Evolutionary conservation across 2,329 filamentous ascomycete species (phyloP).

Genomic region (Lecanicillium sp.): DNA sequence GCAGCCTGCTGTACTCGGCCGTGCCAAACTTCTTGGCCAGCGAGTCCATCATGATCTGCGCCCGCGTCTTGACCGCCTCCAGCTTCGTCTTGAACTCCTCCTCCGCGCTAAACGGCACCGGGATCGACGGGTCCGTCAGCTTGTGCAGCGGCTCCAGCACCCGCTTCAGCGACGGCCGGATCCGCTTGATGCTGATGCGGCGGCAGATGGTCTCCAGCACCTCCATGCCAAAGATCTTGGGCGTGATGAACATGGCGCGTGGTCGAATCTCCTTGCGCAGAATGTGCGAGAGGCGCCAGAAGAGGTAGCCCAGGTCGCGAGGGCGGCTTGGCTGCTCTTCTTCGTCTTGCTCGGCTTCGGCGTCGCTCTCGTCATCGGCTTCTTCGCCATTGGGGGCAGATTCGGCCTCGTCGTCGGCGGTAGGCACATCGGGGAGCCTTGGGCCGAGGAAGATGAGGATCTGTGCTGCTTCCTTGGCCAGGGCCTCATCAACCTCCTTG

Average conservation of each 20-base stretch:
- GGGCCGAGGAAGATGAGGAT: conserved; percentile 76
- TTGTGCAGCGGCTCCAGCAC: conserved; percentile 62
- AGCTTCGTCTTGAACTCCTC: conserved; percentile 61
- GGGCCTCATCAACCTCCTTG: conserved; percentile 57
- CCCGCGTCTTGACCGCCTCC: conserved; percentile 62
- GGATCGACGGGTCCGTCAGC: conserved; percentile 72
- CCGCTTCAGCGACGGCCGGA: conserved; percentile 55
- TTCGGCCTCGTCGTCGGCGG: conserved; percentile 44
- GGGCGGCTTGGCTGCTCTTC: conserved; percentile 25
- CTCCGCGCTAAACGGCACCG: conserved; percentile 63
- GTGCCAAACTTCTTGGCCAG: conserved; percentile 81
- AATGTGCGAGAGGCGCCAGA: conserved; percentile 70
- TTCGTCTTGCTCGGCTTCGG: conserved; percentile 37
- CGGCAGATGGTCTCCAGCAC: conserved; percentile 64
- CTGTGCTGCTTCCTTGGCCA: conserved; percentile 73
- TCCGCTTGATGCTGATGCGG: conserved; percentile 48
- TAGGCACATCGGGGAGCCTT: conserved; percentile 32
- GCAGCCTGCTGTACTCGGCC: conserved; percentile 64
- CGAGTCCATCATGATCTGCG: conserved; percentile 70
- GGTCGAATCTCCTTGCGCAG: conserved; percentile 67
- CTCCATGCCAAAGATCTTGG: conserved; percentile 69
- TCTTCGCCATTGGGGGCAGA: conserved; percentile 27
- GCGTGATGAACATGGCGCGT: conserved; percentile 55
- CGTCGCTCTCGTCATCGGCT: conserved; percentile 26
- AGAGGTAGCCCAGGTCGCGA: conserved; percentile 58